These are phyloP conservation scores for Talaromyces sp. DNA, from an alignment of 2,329 filamentous ascomycete genomes.

Conservation along the genomic window DNA sequence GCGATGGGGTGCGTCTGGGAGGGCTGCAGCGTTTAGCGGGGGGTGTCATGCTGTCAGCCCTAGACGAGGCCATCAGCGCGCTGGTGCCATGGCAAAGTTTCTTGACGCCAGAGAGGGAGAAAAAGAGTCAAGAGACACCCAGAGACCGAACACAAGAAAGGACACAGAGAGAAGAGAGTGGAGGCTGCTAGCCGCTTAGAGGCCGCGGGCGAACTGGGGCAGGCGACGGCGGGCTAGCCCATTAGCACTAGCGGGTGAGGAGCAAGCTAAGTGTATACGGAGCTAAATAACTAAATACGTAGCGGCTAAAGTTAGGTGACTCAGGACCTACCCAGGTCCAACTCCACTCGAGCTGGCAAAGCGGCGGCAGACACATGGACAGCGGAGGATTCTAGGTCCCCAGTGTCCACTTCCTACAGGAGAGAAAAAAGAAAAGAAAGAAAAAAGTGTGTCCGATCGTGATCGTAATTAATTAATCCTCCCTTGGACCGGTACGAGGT, in stretches of 20 bases:
- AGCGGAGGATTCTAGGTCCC: neutral
- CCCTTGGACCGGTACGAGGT: too few species aligned
- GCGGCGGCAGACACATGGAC: neutral
- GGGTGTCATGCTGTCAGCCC: neutral
- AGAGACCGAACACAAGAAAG: too few species aligned
- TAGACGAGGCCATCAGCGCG: neutral
- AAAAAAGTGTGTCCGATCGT: too few species aligned
- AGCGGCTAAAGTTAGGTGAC: too few species aligned
- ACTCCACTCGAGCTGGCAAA: neutral
- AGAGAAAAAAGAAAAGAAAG: too few species aligned
- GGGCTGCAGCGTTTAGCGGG: neutral
- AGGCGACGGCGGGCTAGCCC: neutral
- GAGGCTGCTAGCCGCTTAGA: neutral
- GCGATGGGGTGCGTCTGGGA: neutral
- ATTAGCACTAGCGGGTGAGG: neutral
- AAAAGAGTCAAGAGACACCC: neutral
- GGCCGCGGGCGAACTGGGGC: conserved; percentile 3
- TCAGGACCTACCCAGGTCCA: too few species aligned
- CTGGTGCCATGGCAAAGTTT: neutral
- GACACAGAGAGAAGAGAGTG: neutral
- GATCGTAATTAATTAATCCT: neutral
- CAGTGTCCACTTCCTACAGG: neutral
- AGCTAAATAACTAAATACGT: too few species aligned
- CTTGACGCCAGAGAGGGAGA: neutral
- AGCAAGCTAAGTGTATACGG: neutral